phyloP scores from a whole-genome alignment of 345 rosid species.

The Salix suchowensis region DNA sequence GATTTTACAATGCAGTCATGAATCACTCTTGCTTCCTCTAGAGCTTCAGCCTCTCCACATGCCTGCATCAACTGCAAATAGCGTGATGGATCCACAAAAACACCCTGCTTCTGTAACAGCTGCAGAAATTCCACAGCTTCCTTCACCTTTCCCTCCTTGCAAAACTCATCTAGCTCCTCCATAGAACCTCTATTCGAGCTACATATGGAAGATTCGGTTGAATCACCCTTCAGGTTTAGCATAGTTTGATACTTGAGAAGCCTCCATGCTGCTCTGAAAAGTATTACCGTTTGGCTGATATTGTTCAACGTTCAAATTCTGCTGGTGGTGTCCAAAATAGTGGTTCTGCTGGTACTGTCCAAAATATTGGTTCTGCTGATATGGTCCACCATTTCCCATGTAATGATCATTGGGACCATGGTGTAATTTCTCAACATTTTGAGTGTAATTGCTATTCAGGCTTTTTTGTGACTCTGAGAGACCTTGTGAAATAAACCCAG shows the following conservation, averaged over 20 bases:
- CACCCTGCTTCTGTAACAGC: slow-evolving; percentile 33
- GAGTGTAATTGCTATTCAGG: slow-evolving; percentile 11
- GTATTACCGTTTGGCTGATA: slow-evolving; percentile 1
- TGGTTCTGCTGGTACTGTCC: slow-evolving; percentile 17
- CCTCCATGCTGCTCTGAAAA: neutral
- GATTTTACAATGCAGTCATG: slow-evolving; percentile 41
- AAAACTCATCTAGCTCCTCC: slow-evolving; percentile 49
- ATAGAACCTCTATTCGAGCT: slow-evolving; percentile 14
- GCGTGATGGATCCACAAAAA: slow-evolving; percentile 45
- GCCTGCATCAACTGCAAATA: slow-evolving; percentile 44
- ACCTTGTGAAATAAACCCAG: slow-evolving; percentile 16
- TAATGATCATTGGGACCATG: neutral
- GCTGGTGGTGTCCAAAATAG: slow-evolving; percentile 1
- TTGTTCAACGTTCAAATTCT: slow-evolving; percentile 13
- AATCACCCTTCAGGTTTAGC: slow-evolving; percentile 17
- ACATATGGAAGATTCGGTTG: slow-evolving; percentile 20
- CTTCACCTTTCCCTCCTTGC: slow-evolving; percentile 51
- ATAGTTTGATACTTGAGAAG: slow-evolving; percentile 11
- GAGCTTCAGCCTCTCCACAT: slow-evolving; percentile 59
- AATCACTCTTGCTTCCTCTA: slow-evolving; percentile 56
- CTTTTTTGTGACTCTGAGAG: slow-evolving; percentile 11
- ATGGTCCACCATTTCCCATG: slow-evolving; percentile 4
- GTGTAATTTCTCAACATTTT: slow-evolving; percentile 15
- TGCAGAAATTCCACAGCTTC: slow-evolving; percentile 49
- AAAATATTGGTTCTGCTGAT: slow-evolving; percentile 3